A percentile compares a stretch with the other conserved stretches of the same genome.
phyloP scores from a whole-genome alignment of 2,329 filamentous ascomycete species.

The Aureobasidium sp. region DNA sequence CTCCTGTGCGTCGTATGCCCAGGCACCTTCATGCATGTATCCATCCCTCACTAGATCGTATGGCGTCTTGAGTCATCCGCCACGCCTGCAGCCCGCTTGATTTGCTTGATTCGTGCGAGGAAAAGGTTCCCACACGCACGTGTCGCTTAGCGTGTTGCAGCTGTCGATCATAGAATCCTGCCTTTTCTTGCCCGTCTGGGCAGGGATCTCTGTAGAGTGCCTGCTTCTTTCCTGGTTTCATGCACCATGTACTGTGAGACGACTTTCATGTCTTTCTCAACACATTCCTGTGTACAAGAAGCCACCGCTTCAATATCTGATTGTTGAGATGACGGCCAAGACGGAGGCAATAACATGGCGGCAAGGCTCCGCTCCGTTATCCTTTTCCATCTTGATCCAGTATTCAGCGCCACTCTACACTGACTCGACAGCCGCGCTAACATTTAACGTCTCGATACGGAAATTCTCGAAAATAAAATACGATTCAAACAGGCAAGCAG shows the following conservation, averaged over 20 bases:
- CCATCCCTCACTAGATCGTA: constrained; percentile 1
- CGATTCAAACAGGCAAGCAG: not conserved
- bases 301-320: not conserved
- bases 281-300: not conserved
- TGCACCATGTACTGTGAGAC: not conserved
- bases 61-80: constrained; percentile 10
- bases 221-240: constrained; percentile 7
- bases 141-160: constrained; percentile 10
- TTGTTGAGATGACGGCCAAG: not conserved
- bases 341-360: not conserved
- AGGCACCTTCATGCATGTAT: constrained; percentile 2
- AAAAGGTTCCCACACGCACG: not conserved
- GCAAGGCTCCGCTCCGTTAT: not conserved
- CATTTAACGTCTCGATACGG: not conserved
- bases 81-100: constrained; percentile 11
- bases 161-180: constrained; percentile 5
- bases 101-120: constrained; percentile 9
- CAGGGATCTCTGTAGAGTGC: constrained; percentile 6
- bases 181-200: constrained; percentile 2
- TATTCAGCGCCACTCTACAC: not conserved
- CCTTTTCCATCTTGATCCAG: not conserved
- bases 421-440: constrained; percentile 8
- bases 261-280: not conserved
- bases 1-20: not conserved
- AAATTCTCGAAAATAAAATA: not conserved